phyloP scores from a whole-genome alignment of 495 filamentous ascomycete species.

The Trichocladium antarcticum region DNA sequence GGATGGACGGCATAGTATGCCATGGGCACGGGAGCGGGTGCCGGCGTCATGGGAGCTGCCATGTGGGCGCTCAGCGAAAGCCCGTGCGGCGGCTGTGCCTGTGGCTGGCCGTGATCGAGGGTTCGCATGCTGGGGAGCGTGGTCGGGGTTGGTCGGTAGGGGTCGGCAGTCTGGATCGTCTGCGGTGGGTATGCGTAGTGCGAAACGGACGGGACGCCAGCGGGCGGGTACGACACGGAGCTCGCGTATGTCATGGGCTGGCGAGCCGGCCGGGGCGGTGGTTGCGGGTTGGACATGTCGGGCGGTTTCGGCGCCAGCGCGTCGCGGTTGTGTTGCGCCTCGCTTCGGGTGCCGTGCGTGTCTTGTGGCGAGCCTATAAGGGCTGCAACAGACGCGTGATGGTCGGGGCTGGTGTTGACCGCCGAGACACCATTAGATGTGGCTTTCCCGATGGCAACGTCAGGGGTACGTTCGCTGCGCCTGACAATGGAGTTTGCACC shows the following conservation, averaged over 20 bases:
- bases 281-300: slow-evolving; percentile 42
- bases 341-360: slow-evolving; percentile 8
- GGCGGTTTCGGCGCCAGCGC: slow-evolving; percentile 14
- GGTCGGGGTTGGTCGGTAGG: slow-evolving; percentile 34
- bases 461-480: slow-evolving; percentile 6
- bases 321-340: slow-evolving; percentile 22
- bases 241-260: slow-evolving; percentile 45
- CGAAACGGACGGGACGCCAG: slow-evolving; percentile 40
- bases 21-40: slow-evolving; percentile 18
- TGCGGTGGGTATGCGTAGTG: slow-evolving; percentile 44
- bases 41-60: slow-evolving; percentile 25
- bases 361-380: slow-evolving; percentile 3
- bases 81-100: slow-evolving; percentile 22
- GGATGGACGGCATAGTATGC: slow-evolving; percentile 38
- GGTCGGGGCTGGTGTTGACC: slow-evolving; percentile 7
- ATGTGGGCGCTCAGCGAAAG: slow-evolving; percentile 30
- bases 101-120: slow-evolving; percentile 34
- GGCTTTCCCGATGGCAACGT: slow-evolving; percentile 14
- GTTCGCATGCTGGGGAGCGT: slow-evolving; percentile 58
- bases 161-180: slow-evolving; percentile 16
- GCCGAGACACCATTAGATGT: slow-evolving; percentile 12
- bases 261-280: slow-evolving; percentile 34
- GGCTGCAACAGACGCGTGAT: slow-evolving; percentile 10
- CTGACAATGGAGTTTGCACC: slow-evolving; percentile 8
- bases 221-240: slow-evolving; percentile 42